These are phyloP conservation scores for Tetrastigma voinierianum DNA, from an alignment of 164 flowering plant species.

Conservation along the genomic window DNA sequence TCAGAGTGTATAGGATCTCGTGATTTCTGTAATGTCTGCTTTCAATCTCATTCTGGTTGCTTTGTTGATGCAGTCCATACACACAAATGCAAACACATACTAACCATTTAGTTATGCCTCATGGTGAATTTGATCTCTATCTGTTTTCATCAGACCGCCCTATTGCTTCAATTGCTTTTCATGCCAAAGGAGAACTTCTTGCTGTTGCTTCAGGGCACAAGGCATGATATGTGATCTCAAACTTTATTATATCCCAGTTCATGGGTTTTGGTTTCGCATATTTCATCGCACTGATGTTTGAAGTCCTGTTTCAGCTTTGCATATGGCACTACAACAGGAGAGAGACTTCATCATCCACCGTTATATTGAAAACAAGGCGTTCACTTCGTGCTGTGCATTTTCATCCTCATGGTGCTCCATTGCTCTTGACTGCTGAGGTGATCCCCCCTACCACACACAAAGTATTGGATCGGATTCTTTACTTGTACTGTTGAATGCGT, in stretches of 20 bases:
- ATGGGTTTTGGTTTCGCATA: background rate
- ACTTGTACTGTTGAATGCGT: too few relatives aligned
- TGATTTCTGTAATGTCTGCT: slow-evolving; percentile 64
- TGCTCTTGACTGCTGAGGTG: slow-evolving; percentile 93
- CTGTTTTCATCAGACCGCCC: slow-evolving; percentile 63
- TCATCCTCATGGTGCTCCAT: slow-evolving; percentile 91
- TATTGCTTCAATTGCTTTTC: slow-evolving; percentile 96
- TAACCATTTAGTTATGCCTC: background rate
- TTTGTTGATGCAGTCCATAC: background rate
- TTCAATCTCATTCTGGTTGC: background rate
- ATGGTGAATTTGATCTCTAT: slow-evolving; percentile 1
- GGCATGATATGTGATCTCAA: slow-evolving; percentile 35
- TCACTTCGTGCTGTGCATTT: slow-evolving; percentile 98
- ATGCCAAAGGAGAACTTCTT: slow-evolving; percentile 86
- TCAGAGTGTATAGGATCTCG: slow-evolving; percentile 83
- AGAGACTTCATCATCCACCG: slow-evolving; percentile 59
- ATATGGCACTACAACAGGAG: slow-evolving; percentile 84
- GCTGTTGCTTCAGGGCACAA: slow-evolving; percentile 99
- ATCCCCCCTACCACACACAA: too few relatives aligned
- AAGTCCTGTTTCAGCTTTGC: slow-evolving; percentile 47
- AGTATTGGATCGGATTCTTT: slow-evolving; percentile 11
- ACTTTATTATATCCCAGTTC: background rate
- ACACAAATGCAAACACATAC: too few relatives aligned
- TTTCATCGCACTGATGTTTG: background rate
- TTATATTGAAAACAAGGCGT: slow-evolving; percentile 79